Evolutionary conservation across 2,329 filamentous ascomycete genomes (phyloP), one percentile per base, ranked within the genome.

Genomic region (Aspergillus chevalieri): DNA sequence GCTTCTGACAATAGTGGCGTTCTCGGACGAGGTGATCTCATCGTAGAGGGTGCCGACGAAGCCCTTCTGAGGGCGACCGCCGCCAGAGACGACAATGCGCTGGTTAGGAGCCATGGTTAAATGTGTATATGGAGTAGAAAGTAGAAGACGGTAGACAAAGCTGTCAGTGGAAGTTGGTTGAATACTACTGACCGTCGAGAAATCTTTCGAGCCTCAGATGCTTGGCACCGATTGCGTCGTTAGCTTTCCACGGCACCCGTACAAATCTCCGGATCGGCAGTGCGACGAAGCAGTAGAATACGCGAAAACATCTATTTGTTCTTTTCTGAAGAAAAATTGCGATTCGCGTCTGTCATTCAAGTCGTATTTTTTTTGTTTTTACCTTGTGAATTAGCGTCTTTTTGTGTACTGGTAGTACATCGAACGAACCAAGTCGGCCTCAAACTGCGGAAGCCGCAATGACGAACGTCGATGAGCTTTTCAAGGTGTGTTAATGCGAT

Each of bases 1-100:
- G 64, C 84, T 86, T 60, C 81, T 78, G 52, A 87, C 84, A 49
- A 87, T 79, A 49, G 82, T 79, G 44, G 82, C 78, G 69, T 88
- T 87, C 64, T 88, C 85, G 30, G 84, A 69, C 24, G 80, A 79
- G 48, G 82, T 86, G 62, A 87, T 63, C 57, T 81, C 74, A 52
- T 79, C 76, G 69, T 86, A 87, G 57, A 80, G 75, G 50, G 74
- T 75, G 59, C 73, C 74, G 56, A 86, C 58, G 67, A 81, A 76
- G 55, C 83, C 78, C 60, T 70, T 66, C 57, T 66, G 65, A 50
- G 63, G 65, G 45, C 65, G 62, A 46, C 58, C 57, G 42, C 71
- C 69, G 58, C 72, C 72, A 58, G 81, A 76, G 59, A 80, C 74
- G 52, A 74, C 66, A 54, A 77, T 63, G 54, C 82, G 73, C 69